Percentiles rank a stretch among this genome's conserved stretches.
phyloP scores from a whole-genome alignment of 257 asterid species.

The Nicotiana undulata region DNA sequence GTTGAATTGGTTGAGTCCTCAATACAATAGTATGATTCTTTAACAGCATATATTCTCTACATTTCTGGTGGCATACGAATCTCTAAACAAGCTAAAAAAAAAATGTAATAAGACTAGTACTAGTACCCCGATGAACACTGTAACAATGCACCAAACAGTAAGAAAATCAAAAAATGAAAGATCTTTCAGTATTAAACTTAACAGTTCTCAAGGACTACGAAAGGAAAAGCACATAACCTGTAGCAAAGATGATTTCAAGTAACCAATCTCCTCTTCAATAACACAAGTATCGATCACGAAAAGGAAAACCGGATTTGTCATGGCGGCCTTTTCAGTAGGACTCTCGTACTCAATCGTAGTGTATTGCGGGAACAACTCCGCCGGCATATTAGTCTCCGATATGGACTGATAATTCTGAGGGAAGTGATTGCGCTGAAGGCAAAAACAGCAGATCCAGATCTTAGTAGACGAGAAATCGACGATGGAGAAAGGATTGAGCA shows the following conservation, averaged over 20 bases:
- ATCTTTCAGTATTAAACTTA: background rate
- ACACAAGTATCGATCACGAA: conserved; percentile 83
- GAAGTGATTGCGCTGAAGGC: conserved; percentile 76
- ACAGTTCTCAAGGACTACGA: background rate
- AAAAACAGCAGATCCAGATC: conserved; percentile 95
- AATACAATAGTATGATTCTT: background rate
- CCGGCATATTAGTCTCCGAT: conserved; percentile 76
- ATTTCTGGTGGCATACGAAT: background rate
- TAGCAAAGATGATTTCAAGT: conserved; percentile 64
- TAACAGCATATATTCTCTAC: background rate
- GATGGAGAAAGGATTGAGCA: conserved; percentile 78
- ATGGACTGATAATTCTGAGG: conserved; percentile 86
- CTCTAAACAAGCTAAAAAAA: background rate
- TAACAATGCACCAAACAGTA: background rate
- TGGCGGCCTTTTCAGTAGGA: conserved; percentile 27
- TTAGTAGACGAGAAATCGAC: conserved; percentile 86
- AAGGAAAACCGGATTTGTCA: conserved; percentile 41
- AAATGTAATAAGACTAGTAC: background rate
- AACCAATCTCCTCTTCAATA: conserved; percentile 92
- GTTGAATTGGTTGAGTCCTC: background rate
- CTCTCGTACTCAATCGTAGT: conserved; percentile 85
- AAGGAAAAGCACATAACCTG: conserved; percentile 41
- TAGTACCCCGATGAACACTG: background rate
- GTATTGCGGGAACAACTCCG: conserved; percentile 88
- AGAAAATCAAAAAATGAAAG: background rate